A percentile compares a stretch with the other conserved stretches of the same genome.
phyloP scores from a whole-genome alignment of 2,329 filamentous ascomycete genomes.

The Metarhizium guizhouense region DNA sequence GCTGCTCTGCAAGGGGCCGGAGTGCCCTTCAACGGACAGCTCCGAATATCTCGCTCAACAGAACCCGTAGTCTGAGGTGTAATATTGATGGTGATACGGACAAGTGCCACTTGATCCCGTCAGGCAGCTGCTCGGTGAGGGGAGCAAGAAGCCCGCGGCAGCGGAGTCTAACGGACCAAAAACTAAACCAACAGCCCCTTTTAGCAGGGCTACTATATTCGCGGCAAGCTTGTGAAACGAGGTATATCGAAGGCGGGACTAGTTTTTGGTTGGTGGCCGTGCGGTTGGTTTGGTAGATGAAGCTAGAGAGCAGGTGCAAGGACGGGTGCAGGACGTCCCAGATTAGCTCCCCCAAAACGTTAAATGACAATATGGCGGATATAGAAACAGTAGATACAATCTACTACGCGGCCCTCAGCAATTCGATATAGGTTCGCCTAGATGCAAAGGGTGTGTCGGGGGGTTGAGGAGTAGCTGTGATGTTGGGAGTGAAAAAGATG shows the following conservation, averaged over 20 bases:
- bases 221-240: neutral
- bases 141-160: neutral
- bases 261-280: neutral
- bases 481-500: slow-evolving; percentile 19
- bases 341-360: slow-evolving; percentile 19
- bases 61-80: neutral
- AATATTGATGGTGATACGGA: neutral
- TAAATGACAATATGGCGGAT: slow-evolving; percentile 3
- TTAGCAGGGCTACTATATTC: neutral
- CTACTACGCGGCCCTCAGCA: neutral
- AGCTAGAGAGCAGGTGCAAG: slow-evolving; percentile 16
- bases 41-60: slow-evolving; percentile 11
- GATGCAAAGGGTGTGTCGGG: slow-evolving; percentile 4
- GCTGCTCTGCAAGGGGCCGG: slow-evolving; percentile 20
- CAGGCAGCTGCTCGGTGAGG: neutral
- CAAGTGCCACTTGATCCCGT: neutral
- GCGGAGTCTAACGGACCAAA: neutral
- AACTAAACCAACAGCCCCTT: neutral
- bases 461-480: slow-evolving; percentile 12
- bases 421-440: neutral
- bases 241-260: neutral
- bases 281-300: neutral
- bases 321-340: slow-evolving; percentile 33
- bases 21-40: slow-evolving; percentile 24
- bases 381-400: neutral